Base-by-base conservation (phyloP, 2,329 filamentous ascomycete species). In the Pezicula radicicola region DNA sequence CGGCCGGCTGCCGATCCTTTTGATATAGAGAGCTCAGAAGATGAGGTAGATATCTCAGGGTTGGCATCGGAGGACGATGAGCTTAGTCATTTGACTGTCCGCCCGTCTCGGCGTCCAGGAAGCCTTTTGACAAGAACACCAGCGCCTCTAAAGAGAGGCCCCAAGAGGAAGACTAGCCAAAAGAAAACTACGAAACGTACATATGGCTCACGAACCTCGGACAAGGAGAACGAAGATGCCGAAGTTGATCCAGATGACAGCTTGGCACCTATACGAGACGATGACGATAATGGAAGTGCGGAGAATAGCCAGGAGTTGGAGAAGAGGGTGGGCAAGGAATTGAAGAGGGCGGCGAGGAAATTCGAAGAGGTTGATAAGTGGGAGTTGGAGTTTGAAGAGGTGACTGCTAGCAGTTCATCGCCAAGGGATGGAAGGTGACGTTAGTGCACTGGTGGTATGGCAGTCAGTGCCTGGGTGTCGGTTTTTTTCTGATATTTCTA, bases 341-440 rank as follows among this genome's bases (percentile, higher is more conserved):
- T 88, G 55, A 80, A 80, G 67, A 72, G 75, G 46, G 80, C 82
- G 39, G 74, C 74, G 9, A 76, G 73, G 64, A 87, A 87, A 68
- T 88, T 88, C 61, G 76, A 80, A 65, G 84, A 88, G 68, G 85
- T 88, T 39, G 85, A 88, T 65, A 73, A 77, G 68, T 88, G 84
- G 83, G 76, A 85, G 68, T 69, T 88, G 55, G 81, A 83, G 47
- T 88, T 81, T 67, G 85, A 88, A 70, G 82, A 84, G 59, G 75
- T 83, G 46, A 76, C 75, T 19, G 76, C 79, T 66, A 75, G 75
- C 54, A 79, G 76, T 52, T 61, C 56, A 35, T 83, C 80, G 18
- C 79, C 80, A 1, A 68, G 69, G 36, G 73, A 75, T 58, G 79
- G 74, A 40, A 72, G 79, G 52, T 83, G 59, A 70, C 42, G 12